Base-by-base conservation (phyloP, 23 red algal genomes). In the Gracilaria domingensis region DNA sequence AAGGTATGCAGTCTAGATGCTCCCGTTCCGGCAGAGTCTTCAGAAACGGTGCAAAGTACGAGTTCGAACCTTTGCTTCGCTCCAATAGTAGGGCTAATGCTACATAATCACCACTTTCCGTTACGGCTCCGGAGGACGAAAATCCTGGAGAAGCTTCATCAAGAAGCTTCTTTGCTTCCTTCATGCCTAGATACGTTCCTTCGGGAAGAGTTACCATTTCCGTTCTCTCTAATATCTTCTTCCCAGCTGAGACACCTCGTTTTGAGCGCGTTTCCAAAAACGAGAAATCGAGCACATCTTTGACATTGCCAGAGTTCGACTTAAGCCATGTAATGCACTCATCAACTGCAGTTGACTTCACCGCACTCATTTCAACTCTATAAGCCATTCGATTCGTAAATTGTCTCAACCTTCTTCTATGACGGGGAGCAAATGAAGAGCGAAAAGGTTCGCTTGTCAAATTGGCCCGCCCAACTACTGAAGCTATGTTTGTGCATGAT, bases 131-230 rank as follows among this genome's bases (percentile, higher is more conserved):
- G 25, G 17, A 70, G 28, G 65, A 70, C 14, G 30, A 70, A 70
- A 70, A 34, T 17, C 12, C 65, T 2, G 28, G 30, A 38, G 35
- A 70, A 3, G 65, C 65, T 70, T 70, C 65, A 34, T 70, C 65
- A 16, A 70, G 35, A 25, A 70, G 65, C 35, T 38, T 33, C 65
- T 70, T 70, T 34, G 65, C 65, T 70, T 70, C 65, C 35, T 33
- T 70, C 35, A 70, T 4, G 65, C 65, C 65, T 28, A 70, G 6
- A 34, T 36, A 70, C 5, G 28, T 35, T 38, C 65, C 65, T 70
- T 70, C 65, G 12, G 65, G 65, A 36, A 70, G 12, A 36, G 4
- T 38, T 4, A 34, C 30, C 30, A 70, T 9, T 70, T 70, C 65
- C 6, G 65, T 70, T 38, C 65, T 70, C 25, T 70, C 65, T 34